Evolutionary conservation across 345 rosid genomes (phyloP), one percentile per base, ranked within the genome.

Genomic region (Gynandropsis gynandra): DNA sequence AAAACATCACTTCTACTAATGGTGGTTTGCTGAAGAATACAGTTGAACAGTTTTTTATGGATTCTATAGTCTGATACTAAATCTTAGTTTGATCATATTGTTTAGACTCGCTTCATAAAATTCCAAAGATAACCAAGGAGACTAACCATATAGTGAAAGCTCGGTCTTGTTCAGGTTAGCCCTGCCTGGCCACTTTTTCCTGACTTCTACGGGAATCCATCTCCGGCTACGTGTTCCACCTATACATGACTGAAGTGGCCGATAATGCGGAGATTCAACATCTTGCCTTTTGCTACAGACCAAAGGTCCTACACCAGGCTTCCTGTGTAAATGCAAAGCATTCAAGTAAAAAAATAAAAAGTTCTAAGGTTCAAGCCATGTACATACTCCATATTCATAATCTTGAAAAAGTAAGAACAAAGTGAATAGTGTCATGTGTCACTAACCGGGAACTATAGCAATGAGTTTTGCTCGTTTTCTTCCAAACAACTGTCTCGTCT

Each of bases 401-500:
- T 63, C 21, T 32, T 50, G 10, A 37, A 18, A 31, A 62, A 0
- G 20, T 44, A 10, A 18, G 2, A 42, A 42, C 17, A 42, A 1
- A 42, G 8, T 4, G 17, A 42, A 9, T 42, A 12, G 17, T 41
- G 6, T n/a, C n/a, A 24, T 24, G 29, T 42, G 33, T 55, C 50
- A 52, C 86, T 69, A 60, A 92, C 98, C 95, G 62, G 41, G 88
- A 76, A 63, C 71, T 65, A 47, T 93, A 81, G 61, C 97, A 93
- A 63, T 65, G 76, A 41, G 55, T 82, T 76, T 83, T 75, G 66
- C 62, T 62, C 7, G 94, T 81, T 79, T 93, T 93, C 64, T 80
- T 93, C 99, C 99, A 93, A 8, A 88, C 78, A 63, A 80, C 89
- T 52, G 99, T 93, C 67, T 88, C 88, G 11, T 93, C 99, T 76